A percentile compares a stretch with the other conserved stretches of the same genome.
These are phyloP conservation scores for Taxawa tesnikishii DNA, from an alignment of 2,329 filamentous ascomycete genomes.

Conservation along the genomic window DNA sequence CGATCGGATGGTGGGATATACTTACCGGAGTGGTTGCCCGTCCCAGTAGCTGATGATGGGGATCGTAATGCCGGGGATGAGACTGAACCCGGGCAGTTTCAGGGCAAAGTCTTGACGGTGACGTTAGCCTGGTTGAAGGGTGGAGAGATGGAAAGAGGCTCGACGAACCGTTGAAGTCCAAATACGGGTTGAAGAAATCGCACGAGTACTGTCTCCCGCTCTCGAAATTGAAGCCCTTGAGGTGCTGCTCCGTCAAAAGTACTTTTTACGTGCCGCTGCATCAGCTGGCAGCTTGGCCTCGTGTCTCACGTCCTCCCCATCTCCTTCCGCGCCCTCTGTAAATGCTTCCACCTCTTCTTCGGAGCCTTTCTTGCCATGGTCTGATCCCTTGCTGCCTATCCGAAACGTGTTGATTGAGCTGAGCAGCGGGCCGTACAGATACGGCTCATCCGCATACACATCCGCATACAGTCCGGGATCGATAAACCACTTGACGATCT, in stretches of 20 bases:
- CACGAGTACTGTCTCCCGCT: conserved; percentile 47
- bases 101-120: conserved; percentile 59
- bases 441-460: conserved; percentile 73
- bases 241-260: conserved; percentile 45
- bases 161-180: conserved; percentile 67
- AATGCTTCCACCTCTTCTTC: conserved; percentile 49
- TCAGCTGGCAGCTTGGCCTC: conserved; percentile 26
- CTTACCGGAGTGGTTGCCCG: conserved; percentile 62
- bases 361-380: conserved; percentile 17
- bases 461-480: conserved; percentile 88
- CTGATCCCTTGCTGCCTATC: conserved; percentile 39
- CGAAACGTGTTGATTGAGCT: conserved; percentile 68
- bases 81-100: conserved; percentile 47
- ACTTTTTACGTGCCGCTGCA: conserved; percentile 41
- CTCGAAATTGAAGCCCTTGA: conserved; percentile 49
- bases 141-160: no score
- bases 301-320: conserved; percentile 28
- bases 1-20: conserved; percentile 6
- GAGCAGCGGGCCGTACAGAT: conserved; percentile 72
- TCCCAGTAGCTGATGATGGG: conserved; percentile 72
- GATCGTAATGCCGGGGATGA: conserved; percentile 52
- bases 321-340: conserved; percentile 32
- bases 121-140: no score
- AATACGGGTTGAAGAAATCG: conserved; percentile 83
- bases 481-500: conserved; percentile 78